phyloP scores from a whole-genome alignment of 2,329 filamentous ascomycete species.

The Pestalotiopsis sp. region DNA sequence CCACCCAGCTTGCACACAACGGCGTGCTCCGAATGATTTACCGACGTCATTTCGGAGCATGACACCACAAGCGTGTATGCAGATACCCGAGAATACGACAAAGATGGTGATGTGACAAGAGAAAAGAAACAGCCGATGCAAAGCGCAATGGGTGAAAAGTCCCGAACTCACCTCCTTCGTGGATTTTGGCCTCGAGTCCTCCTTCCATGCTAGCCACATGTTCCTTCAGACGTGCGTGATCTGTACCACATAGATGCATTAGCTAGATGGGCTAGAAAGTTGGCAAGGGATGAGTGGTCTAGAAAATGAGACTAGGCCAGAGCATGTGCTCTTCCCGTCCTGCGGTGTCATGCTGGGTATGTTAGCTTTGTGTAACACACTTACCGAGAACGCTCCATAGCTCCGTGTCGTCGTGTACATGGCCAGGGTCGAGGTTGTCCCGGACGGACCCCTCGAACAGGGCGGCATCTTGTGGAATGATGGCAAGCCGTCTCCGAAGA shows the following conservation, averaged over 20 bases:
- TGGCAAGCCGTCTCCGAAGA: conserved; percentile 83
- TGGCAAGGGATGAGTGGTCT: conserved; percentile 18
- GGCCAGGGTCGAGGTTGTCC: conserved; percentile 92
- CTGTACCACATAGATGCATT: conserved; percentile 47
- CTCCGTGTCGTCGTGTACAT: conserved; percentile 95
- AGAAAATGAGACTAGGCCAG: conserved; percentile 16
- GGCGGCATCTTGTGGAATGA: conserved; percentile 96
- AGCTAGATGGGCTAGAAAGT: conserved; percentile 30
- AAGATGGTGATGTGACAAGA: conserved; percentile 24
- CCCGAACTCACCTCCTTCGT: conserved; percentile 81
- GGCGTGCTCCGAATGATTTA: conserved; percentile 18
- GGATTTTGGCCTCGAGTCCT: conserved; percentile 83
- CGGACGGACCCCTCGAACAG: conserved; percentile 91
- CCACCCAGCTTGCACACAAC: conserved; percentile 2
- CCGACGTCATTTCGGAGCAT: conserved; percentile 17
- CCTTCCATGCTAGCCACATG: conserved; percentile 85
- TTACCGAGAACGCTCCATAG: conserved; percentile 91
- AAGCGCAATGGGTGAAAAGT: conserved; percentile 21
- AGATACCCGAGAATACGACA: conserved; percentile 26
- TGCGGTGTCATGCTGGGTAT: conserved; percentile 18
- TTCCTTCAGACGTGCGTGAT: conserved; percentile 91
- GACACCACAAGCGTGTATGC: conserved; percentile 21
- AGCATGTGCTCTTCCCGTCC: conserved; percentile 22
- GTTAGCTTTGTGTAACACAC: conserved; percentile 37
- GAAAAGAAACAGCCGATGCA: conserved; percentile 23